Base-by-base conservation (phyloP, 768 basidiomycete species). In the Cyclocybe aegerita region DNA sequence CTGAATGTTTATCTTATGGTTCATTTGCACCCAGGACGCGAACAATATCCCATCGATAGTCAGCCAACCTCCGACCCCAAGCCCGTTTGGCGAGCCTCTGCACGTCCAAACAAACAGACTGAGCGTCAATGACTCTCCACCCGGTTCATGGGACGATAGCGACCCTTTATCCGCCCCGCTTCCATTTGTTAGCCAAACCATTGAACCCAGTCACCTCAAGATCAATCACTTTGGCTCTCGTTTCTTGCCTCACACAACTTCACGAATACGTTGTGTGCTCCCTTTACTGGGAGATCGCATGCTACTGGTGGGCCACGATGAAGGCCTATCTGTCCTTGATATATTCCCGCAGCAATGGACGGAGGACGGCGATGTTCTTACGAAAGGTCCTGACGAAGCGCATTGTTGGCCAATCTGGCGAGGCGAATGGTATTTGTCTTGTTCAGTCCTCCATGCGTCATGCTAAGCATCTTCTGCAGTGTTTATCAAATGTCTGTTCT, bases 211-310 rank as follows among this genome's bases (percentile, higher is more conserved):
- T 1, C 88, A 83, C 58, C 69, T 91, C 15, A 78, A 78, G 54
- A 65, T 93, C 43, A 85, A 85, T 59, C 80, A 88, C 37, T 92
- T 93, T 62, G 91, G 91, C 15, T 93, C 90, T 14, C 80, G 90
- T 11, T 93, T 93, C 64, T 73, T 93, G 32, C 90, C 91, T 9
- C 91, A 93, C 59, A 71, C 90, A 11, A 86, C 80, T 2, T 75
- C 80, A 0, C 88, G 79, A 31, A 93, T 93, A 52, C 81, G 83
- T 48, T 86, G 87, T 65, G 65, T 92, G 9, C 75, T 93, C 31
- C 89, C 91, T 7, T 61, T 93, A 15, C 70, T 81, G 35, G 77
- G 77, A 14, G 81, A 88, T 54, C 74, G 76, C 45, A 65, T 89
- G 35, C 49, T 93, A n/a, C 78, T 93, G 9, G 79, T 93, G 23